Evolutionary conservation across 352 stramenopile genomes (phyloP), one percentile per base, ranked within the genome.

Genomic region (Phytopythium delawarense): DNA sequence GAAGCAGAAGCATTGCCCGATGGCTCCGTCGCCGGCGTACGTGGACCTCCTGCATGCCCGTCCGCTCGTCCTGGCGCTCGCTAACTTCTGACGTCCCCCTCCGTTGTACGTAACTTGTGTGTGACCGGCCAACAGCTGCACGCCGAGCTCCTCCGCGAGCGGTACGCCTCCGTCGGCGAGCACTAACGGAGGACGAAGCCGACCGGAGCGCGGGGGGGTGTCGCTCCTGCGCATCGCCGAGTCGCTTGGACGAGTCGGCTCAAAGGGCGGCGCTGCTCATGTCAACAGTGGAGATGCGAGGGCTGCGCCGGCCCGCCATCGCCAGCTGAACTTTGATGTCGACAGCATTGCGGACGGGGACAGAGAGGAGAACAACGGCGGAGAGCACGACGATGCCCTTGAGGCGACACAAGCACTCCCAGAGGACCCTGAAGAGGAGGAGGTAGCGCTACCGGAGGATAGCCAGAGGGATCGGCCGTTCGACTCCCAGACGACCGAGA

Each of bases 331-430:
- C 20, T 57, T 44, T 44, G 50, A 57, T 18, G 50, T 16, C 30
- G 50, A 44, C 30, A 57, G 20, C 50, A n/a, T 20, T 8, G 32
- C 11, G 11, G 50, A 44, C 16, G 20, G 34, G 6, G 35, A 34
- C 5, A 37, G 21, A 18, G 23, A 44, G 5, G 34, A 45, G 23
- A 1, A 8, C 32, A 32, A 35, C 12, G 20, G 28, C n/a, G 20
- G n/a, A 1, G 35, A 48, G 4, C 9, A 52, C 23, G 15, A 34
- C 39, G 18, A 51, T 7, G 16, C 40, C 6, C 2, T 12, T 8
- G 55, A 52, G 40, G 39, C n/a, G 40, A 61, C 39, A 7, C 52
- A 58, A 34, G 52, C 46, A 20, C 48, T 53, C 13, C 11, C 48
- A 16, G 23, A 53, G 23, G 48, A 53, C 23, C 23, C 48, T 4